Evolutionary conservation across 495 filamentous ascomycete genomes (phyloP).

Genomic region (Daldinia childiae): DNA sequence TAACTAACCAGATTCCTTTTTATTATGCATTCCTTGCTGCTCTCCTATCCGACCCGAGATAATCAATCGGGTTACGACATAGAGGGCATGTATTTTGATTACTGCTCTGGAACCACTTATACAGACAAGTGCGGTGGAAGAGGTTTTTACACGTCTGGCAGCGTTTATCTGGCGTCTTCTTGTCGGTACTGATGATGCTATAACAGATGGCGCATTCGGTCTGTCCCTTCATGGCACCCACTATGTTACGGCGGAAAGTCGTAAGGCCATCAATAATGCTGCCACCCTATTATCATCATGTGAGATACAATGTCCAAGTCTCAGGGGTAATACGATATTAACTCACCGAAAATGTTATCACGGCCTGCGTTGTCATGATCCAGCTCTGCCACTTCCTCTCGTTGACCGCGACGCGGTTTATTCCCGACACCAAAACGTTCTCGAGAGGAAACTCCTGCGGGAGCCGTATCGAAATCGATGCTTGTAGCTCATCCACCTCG

Average conservation of each 20-base stretch:
- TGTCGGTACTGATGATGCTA: conserved; percentile 86
- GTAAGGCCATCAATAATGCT: conserved; percentile 84
- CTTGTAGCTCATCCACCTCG: conserved; percentile 84
- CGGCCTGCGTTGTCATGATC: conserved; percentile 85
- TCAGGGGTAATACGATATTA: neutral
- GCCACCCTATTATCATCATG: conserved; percentile 63
- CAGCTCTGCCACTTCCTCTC: conserved; percentile 91
- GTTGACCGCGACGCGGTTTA: conserved; percentile 84
- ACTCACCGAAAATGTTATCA: conserved; percentile 84
- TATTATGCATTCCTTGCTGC: conserved; percentile 27
- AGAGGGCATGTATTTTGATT: conserved; percentile 89
- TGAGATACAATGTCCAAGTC: conserved; percentile 6
- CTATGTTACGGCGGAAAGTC: conserved; percentile 83
- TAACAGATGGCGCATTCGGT: conserved; percentile 98
- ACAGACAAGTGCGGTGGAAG: conserved; percentile 90
- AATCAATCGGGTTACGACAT: conserved; percentile 85
- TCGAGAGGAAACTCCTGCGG: conserved; percentile 84
- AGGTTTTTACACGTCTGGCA: conserved; percentile 94
- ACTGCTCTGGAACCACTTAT: conserved; percentile 95
- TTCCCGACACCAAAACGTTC: conserved; percentile 75
- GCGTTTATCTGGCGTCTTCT: conserved; percentile 86
- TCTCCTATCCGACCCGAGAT: conserved; percentile 52
- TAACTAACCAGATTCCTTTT: neutral
- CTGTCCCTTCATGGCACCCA: conserved; percentile 88
- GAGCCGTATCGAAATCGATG: conserved; percentile 79